Evolutionary conservation across 306 rosid genomes (phyloP).

Genomic region (Castanospermum australe): DNA sequence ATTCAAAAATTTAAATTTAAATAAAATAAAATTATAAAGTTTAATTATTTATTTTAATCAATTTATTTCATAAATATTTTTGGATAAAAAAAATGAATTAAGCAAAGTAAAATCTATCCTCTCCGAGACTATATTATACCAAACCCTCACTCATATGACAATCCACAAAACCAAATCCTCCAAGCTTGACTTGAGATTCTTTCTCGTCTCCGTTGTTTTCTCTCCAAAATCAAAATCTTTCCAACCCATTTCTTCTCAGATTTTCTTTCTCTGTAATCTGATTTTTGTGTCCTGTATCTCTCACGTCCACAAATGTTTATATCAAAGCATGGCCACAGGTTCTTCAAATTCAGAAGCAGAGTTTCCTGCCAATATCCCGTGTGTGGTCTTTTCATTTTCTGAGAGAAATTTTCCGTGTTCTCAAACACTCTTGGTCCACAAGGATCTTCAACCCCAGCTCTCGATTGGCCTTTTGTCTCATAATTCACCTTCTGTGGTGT

Average conservation of each 20-base stretch:
- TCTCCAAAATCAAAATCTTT: constrained; percentile 15
- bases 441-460: constrained; percentile 23
- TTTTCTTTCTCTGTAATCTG: not conserved
- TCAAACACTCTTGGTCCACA: constrained; percentile 40
- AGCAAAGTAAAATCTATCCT: not conserved
- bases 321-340: constrained; percentile 65
- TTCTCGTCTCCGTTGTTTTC: not conserved
- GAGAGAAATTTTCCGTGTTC: not conserved
- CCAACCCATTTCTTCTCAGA: not conserved
- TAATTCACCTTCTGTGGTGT: constrained; percentile 26
- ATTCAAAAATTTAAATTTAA: too few relatives aligned
- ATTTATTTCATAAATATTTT: too few relatives aligned
- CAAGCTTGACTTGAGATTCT: not conserved
- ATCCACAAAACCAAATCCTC: constrained; percentile 27
- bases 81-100: not conserved
- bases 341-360: constrained; percentile 69
- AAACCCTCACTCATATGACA: constrained; percentile 6
- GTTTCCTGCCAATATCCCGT: constrained; percentile 28
- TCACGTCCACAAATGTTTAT: constrained; percentile 65
- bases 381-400: constrained; percentile 29
- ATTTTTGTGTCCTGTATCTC: not conserved
- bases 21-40: too few relatives aligned
- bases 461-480: constrained; percentile 12
- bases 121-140: not conserved
- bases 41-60: too few relatives aligned